Conservation (phyloP, 257 asterid species). For the Misopates orontium region DNA sequence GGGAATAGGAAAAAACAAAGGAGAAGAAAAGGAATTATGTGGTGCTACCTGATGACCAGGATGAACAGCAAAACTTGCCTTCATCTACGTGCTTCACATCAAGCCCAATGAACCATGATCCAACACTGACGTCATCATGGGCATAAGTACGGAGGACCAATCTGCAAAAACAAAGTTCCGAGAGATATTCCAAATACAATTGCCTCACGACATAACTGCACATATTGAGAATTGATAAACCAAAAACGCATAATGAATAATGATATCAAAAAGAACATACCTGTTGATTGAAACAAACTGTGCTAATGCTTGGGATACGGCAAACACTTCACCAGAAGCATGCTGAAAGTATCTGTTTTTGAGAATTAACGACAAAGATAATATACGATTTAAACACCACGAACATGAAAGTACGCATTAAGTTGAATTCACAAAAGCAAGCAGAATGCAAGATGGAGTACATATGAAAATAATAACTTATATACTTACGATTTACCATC, state of each 20-base stretch:
- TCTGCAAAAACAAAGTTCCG: slow-evolving; percentile 46
- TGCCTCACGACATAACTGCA: not conserved
- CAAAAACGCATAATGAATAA: slow-evolving; percentile 6
- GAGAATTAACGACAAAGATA: not conserved
- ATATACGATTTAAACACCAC: not conserved
- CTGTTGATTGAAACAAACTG: slow-evolving; percentile 75
- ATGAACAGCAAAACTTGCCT: slow-evolving; percentile 85
- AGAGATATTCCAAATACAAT: slow-evolving; percentile 6
- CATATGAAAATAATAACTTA: slow-evolving; percentile 13
- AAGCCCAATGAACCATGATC: slow-evolving; percentile 92
- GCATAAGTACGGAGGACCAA: slow-evolving; percentile 61
- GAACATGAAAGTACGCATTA: not conserved
- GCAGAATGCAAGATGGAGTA: slow-evolving; percentile 12
- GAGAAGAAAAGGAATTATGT: no score
- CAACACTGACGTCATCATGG: slow-evolving; percentile 86
- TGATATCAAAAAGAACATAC: slow-evolving; percentile 33
- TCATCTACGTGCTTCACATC: slow-evolving; percentile 79
- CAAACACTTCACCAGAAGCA: slow-evolving; percentile 85
- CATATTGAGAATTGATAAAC: not conserved
- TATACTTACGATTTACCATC: slow-evolving; percentile 90
- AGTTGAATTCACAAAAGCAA: slow-evolving; percentile 18
- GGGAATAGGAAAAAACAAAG: no score
- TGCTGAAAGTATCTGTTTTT: slow-evolving; percentile 73
- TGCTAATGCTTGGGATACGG: slow-evolving; percentile 76
- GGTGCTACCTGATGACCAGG: slow-evolving; percentile 90